Percentiles rank a stretch among this genome's conserved stretches.
Evolutionary conservation across 106 monocot genomes (phyloP).

Genomic region (Hemerocallis citrina): DNA sequence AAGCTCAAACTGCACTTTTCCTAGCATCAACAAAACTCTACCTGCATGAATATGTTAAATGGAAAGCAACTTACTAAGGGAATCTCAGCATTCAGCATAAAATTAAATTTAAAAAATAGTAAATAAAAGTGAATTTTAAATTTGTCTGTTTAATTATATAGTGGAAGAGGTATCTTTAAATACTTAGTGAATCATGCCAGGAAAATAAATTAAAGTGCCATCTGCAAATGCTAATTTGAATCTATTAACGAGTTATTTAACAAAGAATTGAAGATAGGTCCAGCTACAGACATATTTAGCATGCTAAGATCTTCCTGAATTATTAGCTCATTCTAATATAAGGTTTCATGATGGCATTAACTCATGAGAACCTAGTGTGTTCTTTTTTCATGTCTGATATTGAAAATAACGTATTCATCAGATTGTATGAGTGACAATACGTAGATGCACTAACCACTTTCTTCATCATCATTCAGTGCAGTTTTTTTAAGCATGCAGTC

Average conservation of each 20-base stretch:
- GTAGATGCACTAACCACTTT: constrained; percentile 44
- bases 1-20: constrained; percentile 58
- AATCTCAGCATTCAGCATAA: background rate
- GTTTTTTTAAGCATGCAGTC: constrained; percentile 67
- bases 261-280: background rate
- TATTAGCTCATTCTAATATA: background rate
- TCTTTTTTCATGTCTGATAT: background rate
- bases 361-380: background rate
- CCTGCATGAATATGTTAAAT: constrained; percentile 21
- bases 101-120: background rate
- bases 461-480: constrained; percentile 62
- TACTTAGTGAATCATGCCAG: background rate
- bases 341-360: background rate
- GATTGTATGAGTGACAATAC: background rate
- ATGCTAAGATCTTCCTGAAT: background rate
- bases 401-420: background rate
- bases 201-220: background rate
- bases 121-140: no score
- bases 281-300: background rate
- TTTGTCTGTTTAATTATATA: background rate
- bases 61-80: background rate
- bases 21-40: constrained; percentile 43
- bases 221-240: background rate
- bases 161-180: background rate
- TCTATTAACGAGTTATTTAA: background rate